Evolutionary conservation across 768 basidiomycete genomes (phyloP), one percentile per base, ranked within the genome.

Genomic region (Rhodocollybia butyracea): DNA sequence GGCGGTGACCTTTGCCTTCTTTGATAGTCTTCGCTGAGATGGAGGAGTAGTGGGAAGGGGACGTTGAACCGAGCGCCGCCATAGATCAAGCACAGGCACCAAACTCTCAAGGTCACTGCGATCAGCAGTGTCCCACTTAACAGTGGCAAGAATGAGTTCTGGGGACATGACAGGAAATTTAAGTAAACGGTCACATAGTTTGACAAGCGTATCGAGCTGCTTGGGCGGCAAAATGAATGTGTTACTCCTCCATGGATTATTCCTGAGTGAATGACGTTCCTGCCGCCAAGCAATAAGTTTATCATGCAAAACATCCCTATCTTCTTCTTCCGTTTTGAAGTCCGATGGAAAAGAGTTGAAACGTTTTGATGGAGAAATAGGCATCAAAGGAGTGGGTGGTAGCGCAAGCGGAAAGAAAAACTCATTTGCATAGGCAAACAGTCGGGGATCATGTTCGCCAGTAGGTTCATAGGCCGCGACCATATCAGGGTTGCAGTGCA

Each of bases 371-470:
- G 34, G 34, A 36, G 34, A 36, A 36, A 8, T 8, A 17, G 34
- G 34, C 7, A 17, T 7, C 47, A 30, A 3, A 50, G 24, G 24
- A 30, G 6, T 19, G 2, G 57, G 52, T 3, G 53, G 57, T 1
- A 6, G 19, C 7, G 41, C 30, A 11, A 54, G 31, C 7, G 46
- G 57, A 31, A 51, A 59, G n/a, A 58, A 21, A 40, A 59, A 57
- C 31, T 59, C 58, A 1, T 24, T 26, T 6, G 47, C 45, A 47
- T 47, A 55, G 5, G 10, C 5, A 12, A 19, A 50, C n/a, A 50
- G 27, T 12, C 47, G 47, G 15, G 47, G 24, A 50, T 50, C 47
- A 30, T 50, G 15, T 13, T 32, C 24, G 21, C 30, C 47, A 26
- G 22, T 27, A 11, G 26, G n/a, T 27, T 10, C 30, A 29, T 27